Evolutionary conservation across 441 rosid species (phyloP), one percentile per base, ranked within the genome.

Genomic region (Gossypium lobatum): DNA sequence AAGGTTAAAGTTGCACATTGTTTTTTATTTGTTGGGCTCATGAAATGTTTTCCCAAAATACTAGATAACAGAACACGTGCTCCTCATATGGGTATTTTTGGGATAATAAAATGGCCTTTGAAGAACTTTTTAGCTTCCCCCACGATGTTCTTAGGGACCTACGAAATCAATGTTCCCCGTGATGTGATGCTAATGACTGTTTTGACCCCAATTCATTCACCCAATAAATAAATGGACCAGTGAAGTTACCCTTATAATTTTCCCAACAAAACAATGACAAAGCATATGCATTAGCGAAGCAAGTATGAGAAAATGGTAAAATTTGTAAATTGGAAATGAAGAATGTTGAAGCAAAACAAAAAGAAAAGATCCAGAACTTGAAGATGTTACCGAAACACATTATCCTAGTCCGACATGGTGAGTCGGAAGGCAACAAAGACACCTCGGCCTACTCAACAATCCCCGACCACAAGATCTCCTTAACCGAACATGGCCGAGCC

Each of bases 361-460:
- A 25, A 59, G 13, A 23, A 59, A 23, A 55, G 60, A 55, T 20
- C 25, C 60, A 10, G 26, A 55, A 76, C 54, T 67, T 21, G 65
- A 77, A 78, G 61, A 64, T 76, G 34, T 87, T 92, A 10, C 99
- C 99, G 13, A 89, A 84, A 74, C 87, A 97, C 62, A 95, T 95
- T 69, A 90, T 95, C 80, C 89, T 95, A 57, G 87, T 95, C 77
- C 95, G 99, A 0, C 99, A 95, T 79, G 99, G 99, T 31, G 95
- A 95, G 80, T 95, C 99, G 0, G 85, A 89, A 78, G 98, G 98
- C 4, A 93, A 95, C 79, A 88, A 88, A 23, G 89, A 89, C 87
- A 86, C 85, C 25, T 76, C 88, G 23, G 93, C 97, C 2, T 95
- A 91, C 73, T 72, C 89, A 48, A 93, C 95, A 71, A 91, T 81